Evolutionary conservation across 163 green algal species (phyloP).

Genomic region (Coccomyxa subellipsoidea): DNA sequence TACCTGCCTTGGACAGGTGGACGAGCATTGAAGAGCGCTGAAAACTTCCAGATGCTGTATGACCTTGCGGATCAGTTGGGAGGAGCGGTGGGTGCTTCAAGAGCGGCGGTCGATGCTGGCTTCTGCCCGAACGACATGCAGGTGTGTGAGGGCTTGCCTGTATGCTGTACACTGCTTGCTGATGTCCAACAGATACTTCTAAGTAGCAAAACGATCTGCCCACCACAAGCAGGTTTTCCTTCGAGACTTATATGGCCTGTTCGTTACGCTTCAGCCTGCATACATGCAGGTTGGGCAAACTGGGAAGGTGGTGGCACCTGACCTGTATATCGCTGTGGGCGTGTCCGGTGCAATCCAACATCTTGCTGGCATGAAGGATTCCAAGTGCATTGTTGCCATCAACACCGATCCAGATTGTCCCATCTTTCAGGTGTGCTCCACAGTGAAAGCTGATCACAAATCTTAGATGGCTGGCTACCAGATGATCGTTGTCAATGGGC

Average conservation of each 20-base stretch:
- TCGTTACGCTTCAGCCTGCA: background rate
- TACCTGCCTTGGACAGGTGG: slow-evolving; percentile 48
- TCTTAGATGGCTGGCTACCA: no score
- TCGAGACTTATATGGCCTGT: no score
- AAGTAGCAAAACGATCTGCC: no score
- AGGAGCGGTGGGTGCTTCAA: slow-evolving; percentile 81
- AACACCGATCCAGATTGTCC: slow-evolving; percentile 89
- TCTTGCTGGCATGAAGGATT: slow-evolving; percentile 89
- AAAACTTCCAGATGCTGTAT: slow-evolving; percentile 79
- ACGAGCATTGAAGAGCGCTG: slow-evolving; percentile 71
- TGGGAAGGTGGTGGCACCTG: slow-evolving; percentile 90
- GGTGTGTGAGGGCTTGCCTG: slow-evolving; percentile 33
- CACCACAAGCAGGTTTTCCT: no score
- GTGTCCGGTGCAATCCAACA: slow-evolving; percentile 97
- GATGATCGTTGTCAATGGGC: no score
- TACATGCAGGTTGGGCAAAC: slow-evolving; percentile 88
- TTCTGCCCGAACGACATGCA: slow-evolving; percentile 90
- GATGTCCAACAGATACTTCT: background rate
- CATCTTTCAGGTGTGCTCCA: slow-evolving; percentile 80
- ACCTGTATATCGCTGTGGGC: slow-evolving; percentile 93
- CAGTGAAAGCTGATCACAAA: no score
- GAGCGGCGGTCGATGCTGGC: slow-evolving; percentile 89
- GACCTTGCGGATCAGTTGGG: slow-evolving; percentile 81
- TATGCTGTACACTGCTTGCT: background rate
- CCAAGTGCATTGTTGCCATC: slow-evolving; percentile 88